Evolutionary conservation across 345 rosid species (phyloP).

Genomic region (Carallia pectinifolia): DNA sequence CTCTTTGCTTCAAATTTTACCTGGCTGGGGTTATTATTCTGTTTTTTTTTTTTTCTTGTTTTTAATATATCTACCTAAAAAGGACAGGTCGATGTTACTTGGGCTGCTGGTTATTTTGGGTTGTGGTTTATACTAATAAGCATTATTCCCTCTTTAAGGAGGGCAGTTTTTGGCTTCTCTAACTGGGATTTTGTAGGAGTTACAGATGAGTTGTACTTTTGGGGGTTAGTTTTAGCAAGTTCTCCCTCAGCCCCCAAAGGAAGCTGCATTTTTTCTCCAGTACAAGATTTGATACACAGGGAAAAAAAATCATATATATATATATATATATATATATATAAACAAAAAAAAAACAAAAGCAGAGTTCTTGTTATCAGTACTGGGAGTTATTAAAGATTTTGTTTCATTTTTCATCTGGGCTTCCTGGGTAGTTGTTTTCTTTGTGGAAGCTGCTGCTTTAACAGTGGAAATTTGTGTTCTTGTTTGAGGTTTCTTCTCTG

Average conservation of each 20-base stretch:
- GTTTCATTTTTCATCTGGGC: neutral
- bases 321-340: too few relatives aligned
- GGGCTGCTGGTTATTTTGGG: constrained; percentile 15
- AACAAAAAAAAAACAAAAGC: neutral
- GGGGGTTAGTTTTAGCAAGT: constrained; percentile 1
- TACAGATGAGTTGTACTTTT: neutral
- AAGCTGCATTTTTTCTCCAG: constrained; percentile 6
- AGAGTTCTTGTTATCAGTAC: neutral
- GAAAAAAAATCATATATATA: neutral
- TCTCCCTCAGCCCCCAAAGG: neutral
- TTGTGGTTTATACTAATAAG: neutral
- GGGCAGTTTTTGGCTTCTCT: neutral
- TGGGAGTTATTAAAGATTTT: neutral
- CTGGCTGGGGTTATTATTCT: constrained; percentile 2
- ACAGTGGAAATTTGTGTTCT: too few relatives aligned
- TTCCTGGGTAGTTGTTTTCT: neutral
- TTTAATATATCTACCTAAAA: neutral
- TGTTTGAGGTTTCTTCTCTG: too few relatives aligned
- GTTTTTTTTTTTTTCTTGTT: neutral
- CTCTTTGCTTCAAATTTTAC: constrained; percentile 3
- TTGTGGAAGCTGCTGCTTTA: constrained; percentile 7
- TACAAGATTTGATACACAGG: too few relatives aligned
- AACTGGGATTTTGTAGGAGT: neutral
- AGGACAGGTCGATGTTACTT: neutral
- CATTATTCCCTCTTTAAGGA: neutral